Evolutionary conservation across 495 filamentous ascomycete species (phyloP).

Genomic region (Hypoxylon fuscum): DNA sequence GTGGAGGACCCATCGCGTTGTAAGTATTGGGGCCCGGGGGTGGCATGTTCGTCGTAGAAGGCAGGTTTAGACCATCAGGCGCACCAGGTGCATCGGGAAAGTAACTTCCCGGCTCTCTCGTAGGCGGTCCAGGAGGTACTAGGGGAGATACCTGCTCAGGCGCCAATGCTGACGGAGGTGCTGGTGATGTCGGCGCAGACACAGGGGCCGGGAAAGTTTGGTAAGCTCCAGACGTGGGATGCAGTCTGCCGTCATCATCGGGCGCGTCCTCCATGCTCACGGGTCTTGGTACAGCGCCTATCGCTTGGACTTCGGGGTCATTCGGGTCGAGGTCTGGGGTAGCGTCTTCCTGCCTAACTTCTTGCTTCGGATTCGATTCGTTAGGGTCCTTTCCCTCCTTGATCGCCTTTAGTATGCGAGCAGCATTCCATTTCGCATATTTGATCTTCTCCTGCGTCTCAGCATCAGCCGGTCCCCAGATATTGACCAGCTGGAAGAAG

Average conservation of each 20-base stretch:
- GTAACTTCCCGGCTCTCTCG: conserved; percentile 40
- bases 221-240: conserved; percentile 47
- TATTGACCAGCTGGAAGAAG: conserved; percentile 86
- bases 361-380: conserved; percentile 75
- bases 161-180: conserved; percentile 41
- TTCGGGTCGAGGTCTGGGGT: conserved; percentile 64
- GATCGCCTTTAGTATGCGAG: conserved; percentile 88
- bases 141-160: conserved; percentile 51
- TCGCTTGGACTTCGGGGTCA: conserved; percentile 70
- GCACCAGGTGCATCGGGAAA: conserved; percentile 31
- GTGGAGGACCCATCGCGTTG: conserved; percentile 23
- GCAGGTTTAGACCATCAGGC: conserved; percentile 38
- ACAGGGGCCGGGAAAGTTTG: conserved; percentile 48
- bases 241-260: conserved; percentile 52
- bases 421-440: conserved; percentile 94
- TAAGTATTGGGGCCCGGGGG: conserved; percentile 26
- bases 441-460: conserved; percentile 90
- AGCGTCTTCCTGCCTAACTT: conserved; percentile 46
- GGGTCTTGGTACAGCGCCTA: conserved; percentile 60
- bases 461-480: conserved; percentile 78
- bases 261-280: conserved; percentile 65
- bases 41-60: conserved; percentile 40
- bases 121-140: conserved; percentile 42
- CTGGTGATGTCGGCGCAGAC: conserved; percentile 53
- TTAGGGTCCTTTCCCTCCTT: conserved; percentile 95